These are phyloP conservation scores for Daldinia loculata DNA, from an alignment of 495 filamentous ascomycete species.

Conservation along the genomic window DNA sequence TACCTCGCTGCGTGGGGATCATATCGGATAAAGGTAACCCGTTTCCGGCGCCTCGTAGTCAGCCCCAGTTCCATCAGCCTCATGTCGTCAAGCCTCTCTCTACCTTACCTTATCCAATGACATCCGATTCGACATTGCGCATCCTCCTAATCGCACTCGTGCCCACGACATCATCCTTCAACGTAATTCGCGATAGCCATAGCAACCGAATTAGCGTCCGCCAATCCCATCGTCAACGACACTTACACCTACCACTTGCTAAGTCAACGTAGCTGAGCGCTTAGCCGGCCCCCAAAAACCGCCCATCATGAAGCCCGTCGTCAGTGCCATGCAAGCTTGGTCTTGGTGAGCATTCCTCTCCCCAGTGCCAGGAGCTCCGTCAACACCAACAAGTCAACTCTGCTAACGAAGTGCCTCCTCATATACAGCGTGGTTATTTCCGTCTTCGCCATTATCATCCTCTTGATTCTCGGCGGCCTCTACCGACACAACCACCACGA, in stretches of 20 bases:
- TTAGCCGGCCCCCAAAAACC: slow-evolving; percentile 8
- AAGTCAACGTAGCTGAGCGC: neutral
- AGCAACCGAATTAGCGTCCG: neutral
- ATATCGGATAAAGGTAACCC: slow-evolving; percentile 17
- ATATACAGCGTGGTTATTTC: slow-evolving; percentile 81
- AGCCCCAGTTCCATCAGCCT: slow-evolving; percentile 20
- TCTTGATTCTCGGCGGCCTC: slow-evolving; percentile 81
- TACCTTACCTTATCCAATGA: slow-evolving; percentile 23
- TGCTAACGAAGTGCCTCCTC: slow-evolving; percentile 17
- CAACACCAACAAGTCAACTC: neutral
- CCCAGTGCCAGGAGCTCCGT: neutral
- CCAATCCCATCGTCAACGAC: neutral
- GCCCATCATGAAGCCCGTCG: slow-evolving; percentile 87
- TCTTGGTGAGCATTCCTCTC: slow-evolving; percentile 69
- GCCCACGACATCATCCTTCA: slow-evolving; percentile 22
- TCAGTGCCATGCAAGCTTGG: slow-evolving; percentile 91
- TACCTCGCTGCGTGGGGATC: neutral
- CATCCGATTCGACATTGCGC: slow-evolving; percentile 13
- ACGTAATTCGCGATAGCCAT: neutral
- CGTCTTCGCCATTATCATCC: slow-evolving; percentile 85
- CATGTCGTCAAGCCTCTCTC: slow-evolving; percentile 5
- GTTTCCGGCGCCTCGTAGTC: slow-evolving; percentile 15
- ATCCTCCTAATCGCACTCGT: slow-evolving; percentile 18
- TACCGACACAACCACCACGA: slow-evolving; percentile 80
- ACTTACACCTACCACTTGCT: neutral